A percentile compares a stretch with the other conserved stretches of the same genome.
Evolutionary conservation across 345 rosid genomes (phyloP).

Genomic region (Jatropha curcas): DNA sequence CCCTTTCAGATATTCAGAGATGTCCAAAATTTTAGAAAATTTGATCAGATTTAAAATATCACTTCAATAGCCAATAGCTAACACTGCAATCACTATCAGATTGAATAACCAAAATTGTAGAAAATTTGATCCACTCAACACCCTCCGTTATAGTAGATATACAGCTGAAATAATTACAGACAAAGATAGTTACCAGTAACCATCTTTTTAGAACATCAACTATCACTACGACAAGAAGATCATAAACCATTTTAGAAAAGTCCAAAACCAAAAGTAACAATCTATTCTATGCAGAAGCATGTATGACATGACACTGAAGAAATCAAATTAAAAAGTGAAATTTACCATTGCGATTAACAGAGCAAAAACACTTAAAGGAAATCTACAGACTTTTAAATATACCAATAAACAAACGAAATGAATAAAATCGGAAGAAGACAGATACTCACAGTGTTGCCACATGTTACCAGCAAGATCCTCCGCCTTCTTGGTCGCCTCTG

Average conservation of each 20-base stretch:
- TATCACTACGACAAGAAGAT: background rate
- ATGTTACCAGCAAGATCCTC: constrained; percentile 90
- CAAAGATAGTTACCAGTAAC: background rate
- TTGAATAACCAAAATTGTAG: background rate
- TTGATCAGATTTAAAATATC: no score
- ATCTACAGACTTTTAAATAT: background rate
- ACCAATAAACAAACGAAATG: background rate
- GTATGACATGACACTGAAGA: background rate
- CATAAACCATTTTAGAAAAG: background rate
- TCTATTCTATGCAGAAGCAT: background rate
- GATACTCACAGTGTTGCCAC: constrained; percentile 80
- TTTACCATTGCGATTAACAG: background rate
- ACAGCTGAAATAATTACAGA: background rate
- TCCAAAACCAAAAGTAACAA: background rate
- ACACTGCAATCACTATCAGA: background rate
- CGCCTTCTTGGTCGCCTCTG: constrained; percentile 86
- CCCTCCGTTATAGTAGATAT: background rate
- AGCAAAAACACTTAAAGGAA: background rate
- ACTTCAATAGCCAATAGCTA: background rate
- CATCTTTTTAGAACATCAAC: background rate
- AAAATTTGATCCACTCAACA: no score
- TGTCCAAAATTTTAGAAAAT: no score
- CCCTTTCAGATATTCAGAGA: no score
- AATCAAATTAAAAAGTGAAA: background rate
- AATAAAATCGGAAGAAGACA: background rate